Evolutionary conservation across 176 grass and related monocot species (phyloP).

Genomic region (Neostapfia colusana): DNA sequence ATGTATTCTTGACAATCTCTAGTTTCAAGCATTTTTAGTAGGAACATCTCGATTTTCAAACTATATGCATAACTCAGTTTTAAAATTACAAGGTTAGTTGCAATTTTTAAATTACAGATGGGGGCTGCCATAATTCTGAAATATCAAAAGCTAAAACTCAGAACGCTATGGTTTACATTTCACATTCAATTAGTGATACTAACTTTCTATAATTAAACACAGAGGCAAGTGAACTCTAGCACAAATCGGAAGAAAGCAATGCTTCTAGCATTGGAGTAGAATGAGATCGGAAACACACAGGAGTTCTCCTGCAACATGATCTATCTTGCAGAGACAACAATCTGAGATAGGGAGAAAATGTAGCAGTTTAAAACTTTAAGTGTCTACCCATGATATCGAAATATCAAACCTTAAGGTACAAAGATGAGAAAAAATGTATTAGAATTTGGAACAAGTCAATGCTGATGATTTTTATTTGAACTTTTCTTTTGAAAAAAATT

Average conservation of each 20-base stretch:
- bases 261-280: not conserved
- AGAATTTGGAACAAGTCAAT: not conserved
- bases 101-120: too few relatives aligned
- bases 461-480: not conserved
- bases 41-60: too few relatives aligned
- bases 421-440: not conserved
- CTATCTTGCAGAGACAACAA: not conserved
- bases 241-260: not conserved
- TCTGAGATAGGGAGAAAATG: not conserved
- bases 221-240: too few relatives aligned
- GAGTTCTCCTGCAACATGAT: not conserved
- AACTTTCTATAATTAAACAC: not conserved
- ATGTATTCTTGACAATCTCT: too few relatives aligned
- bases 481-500: not conserved
- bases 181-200: not conserved
- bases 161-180: not conserved
- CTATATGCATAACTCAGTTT: too few relatives aligned
- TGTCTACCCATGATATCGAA: not conserved
- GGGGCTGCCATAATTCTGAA: too few relatives aligned
- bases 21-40: too few relatives aligned
- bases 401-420: not conserved
- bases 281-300: not conserved
- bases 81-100: too few relatives aligned
- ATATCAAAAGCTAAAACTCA: not conserved
- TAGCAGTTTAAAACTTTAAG: not conserved